Conservation (phyloP, 2,329 filamentous ascomycete genomes). For the Davidsoniella neocaledoniae region DNA sequence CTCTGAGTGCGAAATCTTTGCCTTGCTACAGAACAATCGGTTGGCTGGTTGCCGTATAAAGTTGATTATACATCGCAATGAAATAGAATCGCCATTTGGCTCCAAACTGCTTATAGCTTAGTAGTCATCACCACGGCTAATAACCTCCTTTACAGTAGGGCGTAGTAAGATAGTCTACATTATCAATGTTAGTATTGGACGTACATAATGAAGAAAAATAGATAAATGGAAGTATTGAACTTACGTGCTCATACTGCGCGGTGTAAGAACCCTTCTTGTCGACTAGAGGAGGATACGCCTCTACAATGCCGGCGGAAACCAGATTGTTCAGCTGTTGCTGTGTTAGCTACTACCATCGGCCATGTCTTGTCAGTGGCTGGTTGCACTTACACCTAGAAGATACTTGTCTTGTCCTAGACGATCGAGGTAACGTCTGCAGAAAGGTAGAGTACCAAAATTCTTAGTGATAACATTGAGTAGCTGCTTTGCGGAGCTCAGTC, state of each 20-base stretch:
- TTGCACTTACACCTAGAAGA: constrained; percentile 51
- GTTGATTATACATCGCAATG: neutral
- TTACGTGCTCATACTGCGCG: constrained; percentile 75
- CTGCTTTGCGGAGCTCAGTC: constrained; percentile 59
- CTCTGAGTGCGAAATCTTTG: neutral
- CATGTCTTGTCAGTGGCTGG: constrained; percentile 15
- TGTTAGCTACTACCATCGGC: neutral
- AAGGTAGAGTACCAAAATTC: constrained; percentile 76
- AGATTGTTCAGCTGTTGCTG: constrained; percentile 54
- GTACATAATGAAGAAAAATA: neutral
- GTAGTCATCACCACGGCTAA: constrained; percentile 64
- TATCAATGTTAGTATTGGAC: neutral
- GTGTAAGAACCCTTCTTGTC: constrained; percentile 81
- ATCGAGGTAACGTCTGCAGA: constrained; percentile 70
- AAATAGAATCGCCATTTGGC: neutral
- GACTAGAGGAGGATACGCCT: constrained; percentile 66
- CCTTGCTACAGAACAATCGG: neutral
- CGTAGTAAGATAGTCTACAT: constrained; percentile 49
- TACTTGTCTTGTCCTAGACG: constrained; percentile 81
- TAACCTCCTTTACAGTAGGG: constrained; percentile 62
- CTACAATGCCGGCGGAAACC: constrained; percentile 60
- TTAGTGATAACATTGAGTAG: constrained; percentile 72
- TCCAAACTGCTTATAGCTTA: constrained; percentile 21
- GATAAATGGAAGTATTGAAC: constrained; percentile 20
- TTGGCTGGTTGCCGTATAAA: neutral